phyloP scores from a whole-genome alignment of 2,329 filamentous ascomycete genomes.

The Trichoderma oligosporum region DNA sequence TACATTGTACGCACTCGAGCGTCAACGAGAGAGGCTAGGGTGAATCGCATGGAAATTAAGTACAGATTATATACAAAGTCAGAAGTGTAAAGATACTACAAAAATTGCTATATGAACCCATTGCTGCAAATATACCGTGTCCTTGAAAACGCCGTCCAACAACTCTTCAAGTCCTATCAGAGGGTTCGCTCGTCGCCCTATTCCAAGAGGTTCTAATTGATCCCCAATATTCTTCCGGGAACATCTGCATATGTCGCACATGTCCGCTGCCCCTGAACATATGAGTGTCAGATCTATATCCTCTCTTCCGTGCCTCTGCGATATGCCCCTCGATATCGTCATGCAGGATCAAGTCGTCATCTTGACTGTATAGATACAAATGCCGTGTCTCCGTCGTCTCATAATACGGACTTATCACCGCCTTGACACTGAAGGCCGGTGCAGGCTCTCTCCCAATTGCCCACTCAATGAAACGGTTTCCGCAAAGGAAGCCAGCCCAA shows the following conservation, averaged over 20 bases:
- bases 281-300: constrained; percentile 48
- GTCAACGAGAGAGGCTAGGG: too few relatives aligned
- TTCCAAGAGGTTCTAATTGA: constrained; percentile 35
- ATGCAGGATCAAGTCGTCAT: constrained; percentile 53
- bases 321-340: constrained; percentile 55
- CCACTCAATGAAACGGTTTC: constrained; percentile 35
- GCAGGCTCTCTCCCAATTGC: constrained; percentile 39
- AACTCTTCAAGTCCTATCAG: not conserved
- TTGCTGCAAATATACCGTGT: not conserved
- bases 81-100: not conserved
- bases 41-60: too few relatives aligned
- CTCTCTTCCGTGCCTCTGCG: constrained; percentile 43
- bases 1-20: too few relatives aligned
- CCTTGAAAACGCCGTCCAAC: not conserved
- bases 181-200: constrained; percentile 12
- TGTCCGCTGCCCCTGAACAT: constrained; percentile 57
- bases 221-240: constrained; percentile 56
- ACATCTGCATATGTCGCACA: constrained; percentile 57
- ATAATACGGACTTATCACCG: constrained; percentile 37
- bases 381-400: constrained; percentile 40
- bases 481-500: constrained; percentile 43
- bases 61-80: not conserved
- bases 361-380: constrained; percentile 57
- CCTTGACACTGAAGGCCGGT: constrained; percentile 37
- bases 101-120: not conserved